Percentiles rank a stretch among this genome's conserved stretches.
These are phyloP conservation scores for Suhomyces yuchorum DNA, from an alignment of 1,139 yeast genomes.

Conservation along the genomic window DNA sequence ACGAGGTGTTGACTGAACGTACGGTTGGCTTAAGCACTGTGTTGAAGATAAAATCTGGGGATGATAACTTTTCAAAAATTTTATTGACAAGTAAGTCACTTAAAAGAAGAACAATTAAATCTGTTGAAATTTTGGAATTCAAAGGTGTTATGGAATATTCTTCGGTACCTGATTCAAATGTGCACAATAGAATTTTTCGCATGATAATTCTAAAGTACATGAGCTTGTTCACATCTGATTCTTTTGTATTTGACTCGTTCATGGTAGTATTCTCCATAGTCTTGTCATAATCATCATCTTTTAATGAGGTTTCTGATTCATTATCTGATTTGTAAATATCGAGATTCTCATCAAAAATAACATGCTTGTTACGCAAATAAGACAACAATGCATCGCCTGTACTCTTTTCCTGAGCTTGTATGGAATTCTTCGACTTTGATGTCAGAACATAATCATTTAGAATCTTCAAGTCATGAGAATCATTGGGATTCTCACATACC, in stretches of 20 bases:
- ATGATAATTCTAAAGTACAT: constrained; percentile 31
- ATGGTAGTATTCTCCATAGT: background rate
- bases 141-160: constrained; percentile 19
- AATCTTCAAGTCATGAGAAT: constrained; percentile 10
- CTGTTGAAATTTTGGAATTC: constrained; percentile 33
- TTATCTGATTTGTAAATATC: background rate
- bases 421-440: constrained; percentile 3
- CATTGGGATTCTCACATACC: constrained; percentile 13
- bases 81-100: constrained; percentile 41
- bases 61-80: constrained; percentile 30
- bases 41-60: constrained; percentile 33
- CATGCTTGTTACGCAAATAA: constrained; percentile 17
- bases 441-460: constrained; percentile 4
- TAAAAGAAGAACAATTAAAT: constrained; percentile 31
- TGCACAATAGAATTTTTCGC: constrained; percentile 24
- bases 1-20: constrained; percentile 4
- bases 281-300: background rate
- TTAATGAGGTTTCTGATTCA: background rate
- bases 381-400: background rate
- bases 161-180: constrained; percentile 19
- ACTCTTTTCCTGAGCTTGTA: constrained; percentile 6
- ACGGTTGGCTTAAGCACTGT: constrained; percentile 14
- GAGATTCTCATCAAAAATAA: constrained; percentile 16
- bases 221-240: constrained; percentile 11
- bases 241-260: background rate